Percentiles rank a stretch among this genome's conserved stretches.
These are phyloP conservation scores for Coniochaeta hoffmannii DNA, from an alignment of 2,329 filamentous ascomycete genomes.

Conservation along the genomic window DNA sequence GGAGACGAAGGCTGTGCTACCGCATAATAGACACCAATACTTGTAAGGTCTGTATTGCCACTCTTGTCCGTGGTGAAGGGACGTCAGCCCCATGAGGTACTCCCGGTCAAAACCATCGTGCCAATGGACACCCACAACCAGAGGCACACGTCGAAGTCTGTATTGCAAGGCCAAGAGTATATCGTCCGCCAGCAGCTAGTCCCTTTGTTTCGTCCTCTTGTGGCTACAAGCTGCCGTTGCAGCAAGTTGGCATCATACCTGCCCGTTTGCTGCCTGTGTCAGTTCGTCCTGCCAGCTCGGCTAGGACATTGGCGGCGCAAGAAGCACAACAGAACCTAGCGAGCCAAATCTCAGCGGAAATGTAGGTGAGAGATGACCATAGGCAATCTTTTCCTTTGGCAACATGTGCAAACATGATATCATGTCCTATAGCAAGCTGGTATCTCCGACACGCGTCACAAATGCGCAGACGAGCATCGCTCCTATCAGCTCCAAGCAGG, in stretches of 20 bases:
- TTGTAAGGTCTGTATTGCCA: not conserved
- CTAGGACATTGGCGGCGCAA: not conserved
- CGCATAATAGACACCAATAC: not conserved
- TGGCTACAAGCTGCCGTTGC: not conserved
- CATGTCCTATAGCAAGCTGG: not conserved
- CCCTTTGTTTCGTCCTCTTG: not conserved
- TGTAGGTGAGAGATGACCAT: not conserved
- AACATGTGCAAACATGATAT: not conserved
- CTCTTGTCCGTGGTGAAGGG: not conserved
- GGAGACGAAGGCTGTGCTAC: not conserved
- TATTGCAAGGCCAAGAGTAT: not conserved
- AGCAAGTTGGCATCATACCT: not conserved
- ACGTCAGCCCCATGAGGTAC: not conserved
- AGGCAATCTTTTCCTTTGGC: not conserved
- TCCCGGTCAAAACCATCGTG: not conserved
- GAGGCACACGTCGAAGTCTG: not conserved
- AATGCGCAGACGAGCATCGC: not conserved
- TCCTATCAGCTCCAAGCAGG: not conserved
- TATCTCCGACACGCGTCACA: not conserved
- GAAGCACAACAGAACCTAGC: not conserved
- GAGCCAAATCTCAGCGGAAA: not conserved
- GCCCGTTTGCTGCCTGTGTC: not conserved
- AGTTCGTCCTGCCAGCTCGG: not conserved
- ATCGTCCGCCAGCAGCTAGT: not conserved
- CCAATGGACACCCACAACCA: not conserved